Evolutionary conservation across 116 monocot genomes (phyloP).

Genomic region (Cymodocea nodosa): DNA sequence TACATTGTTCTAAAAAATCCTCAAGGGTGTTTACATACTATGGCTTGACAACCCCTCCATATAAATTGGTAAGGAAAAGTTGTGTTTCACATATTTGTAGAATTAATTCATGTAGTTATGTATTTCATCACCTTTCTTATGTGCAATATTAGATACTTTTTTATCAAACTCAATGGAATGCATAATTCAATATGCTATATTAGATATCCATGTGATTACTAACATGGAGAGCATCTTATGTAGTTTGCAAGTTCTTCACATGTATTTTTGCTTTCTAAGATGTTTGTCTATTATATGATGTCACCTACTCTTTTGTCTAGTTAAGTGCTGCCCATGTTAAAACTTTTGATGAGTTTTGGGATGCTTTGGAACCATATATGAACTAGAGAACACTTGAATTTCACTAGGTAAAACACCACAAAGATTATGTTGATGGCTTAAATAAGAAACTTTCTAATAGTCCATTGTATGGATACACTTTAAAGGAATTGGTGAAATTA

Average conservation of each 20-base stretch:
- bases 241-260: background rate
- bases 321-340: too few relatives aligned
- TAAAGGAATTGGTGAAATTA: conserved; percentile 74
- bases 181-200: background rate
- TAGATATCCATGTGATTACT: background rate
- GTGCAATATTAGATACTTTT: background rate
- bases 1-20: conserved; percentile 9
- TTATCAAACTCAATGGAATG: too few relatives aligned
- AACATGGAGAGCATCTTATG: too few relatives aligned
- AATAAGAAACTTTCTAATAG: conserved; percentile 70
- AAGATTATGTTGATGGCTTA: conserved; percentile 58
- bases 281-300: background rate
- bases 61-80: conserved; percentile 57
- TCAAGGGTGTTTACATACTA: conserved; percentile 43
- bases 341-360: conserved; percentile 6
- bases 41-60: conserved; percentile 86
- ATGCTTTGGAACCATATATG: conserved; percentile 89
- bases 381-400: conserved; percentile 72
- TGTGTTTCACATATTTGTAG: background rate
- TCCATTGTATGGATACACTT: conserved; percentile 67
- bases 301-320: background rate
- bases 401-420: conserved; percentile 84
- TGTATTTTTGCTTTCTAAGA: background rate
- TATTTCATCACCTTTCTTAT: background rate
- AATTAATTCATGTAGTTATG: background rate